A percentile compares a stretch with the other conserved stretches of the same genome.
Evolutionary conservation across 2,329 filamentous ascomycete genomes (phyloP).

Genomic region (Blastomyces gilchristii): DNA sequence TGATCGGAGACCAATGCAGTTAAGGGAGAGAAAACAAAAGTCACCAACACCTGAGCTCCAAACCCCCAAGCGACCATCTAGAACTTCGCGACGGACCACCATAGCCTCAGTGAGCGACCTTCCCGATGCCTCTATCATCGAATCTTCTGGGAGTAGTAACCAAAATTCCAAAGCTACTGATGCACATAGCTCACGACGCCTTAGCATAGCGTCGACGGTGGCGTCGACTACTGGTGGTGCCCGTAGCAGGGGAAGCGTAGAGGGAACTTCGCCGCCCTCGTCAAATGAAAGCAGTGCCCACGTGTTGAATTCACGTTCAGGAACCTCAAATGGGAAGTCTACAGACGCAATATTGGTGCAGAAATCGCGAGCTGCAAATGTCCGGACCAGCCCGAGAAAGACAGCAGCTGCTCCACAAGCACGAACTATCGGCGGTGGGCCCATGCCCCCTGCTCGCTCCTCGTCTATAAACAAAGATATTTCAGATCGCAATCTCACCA

Average conservation of each 20-base stretch:
- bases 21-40: slow-evolving; percentile 58
- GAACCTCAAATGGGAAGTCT: slow-evolving; percentile 15
- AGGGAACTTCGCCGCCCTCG: neutral
- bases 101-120: slow-evolving; percentile 45
- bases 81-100: slow-evolving; percentile 49
- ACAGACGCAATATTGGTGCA: slow-evolving; percentile 40
- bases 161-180: slow-evolving; percentile 7
- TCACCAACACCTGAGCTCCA: slow-evolving; percentile 35
- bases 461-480: slow-evolving; percentile 15
- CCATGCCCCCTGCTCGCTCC: slow-evolving; percentile 3
- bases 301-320: slow-evolving; percentile 13
- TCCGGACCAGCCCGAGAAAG: slow-evolving; percentile 27
- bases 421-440: neutral
- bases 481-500: slow-evolving; percentile 37
- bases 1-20: slow-evolving; percentile 54
- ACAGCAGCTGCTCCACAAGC: slow-evolving; percentile 30
- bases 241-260: slow-evolving; percentile 1
- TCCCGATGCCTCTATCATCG: slow-evolving; percentile 24
- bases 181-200: slow-evolving; percentile 17
- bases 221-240: slow-evolving; percentile 13
- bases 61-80: slow-evolving; percentile 42
- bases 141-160: slow-evolving; percentile 18
- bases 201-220: slow-evolving; percentile 25
- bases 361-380: slow-evolving; percentile 47
- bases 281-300: slow-evolving; percentile 1